Base-by-base conservation (phyloP, 345 rosid species). In the Rhodamnia argentea region DNA sequence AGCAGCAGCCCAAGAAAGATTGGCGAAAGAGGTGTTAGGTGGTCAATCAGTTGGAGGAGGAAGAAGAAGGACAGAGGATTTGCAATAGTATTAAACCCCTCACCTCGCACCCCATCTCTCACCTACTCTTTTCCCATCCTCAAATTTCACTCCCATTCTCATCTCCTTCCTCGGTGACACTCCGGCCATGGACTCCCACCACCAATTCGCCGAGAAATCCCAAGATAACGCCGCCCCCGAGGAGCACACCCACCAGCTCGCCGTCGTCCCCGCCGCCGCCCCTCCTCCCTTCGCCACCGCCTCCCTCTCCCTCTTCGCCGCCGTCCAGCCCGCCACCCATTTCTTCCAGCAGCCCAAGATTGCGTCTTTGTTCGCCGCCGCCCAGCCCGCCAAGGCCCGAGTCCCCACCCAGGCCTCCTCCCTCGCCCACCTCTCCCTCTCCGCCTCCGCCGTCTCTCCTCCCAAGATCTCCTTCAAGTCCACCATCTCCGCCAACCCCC, bases 401-500 rank as follows among this genome's bases (percentile, higher is more conserved):
- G 91, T 95, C 87, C 98, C 98, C 2, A 90, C 97, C 26, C 99
- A 95, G 86, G 96, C 94, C 58, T 89, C 93, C 54, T 90, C 94
- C 27, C 92, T 93, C 86, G 83, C 92, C 84, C 84, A 54, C 84
- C 84, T 83, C 54, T 90, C 94, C 42, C 84, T 95, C 84, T 70
- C 92, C 86, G 86, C 94, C 54, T 93, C 98, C 90, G 91, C 98
- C 37, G 89, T 92, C 37, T 84, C 90, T 9, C 92, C 93, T 60
- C 86, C 92, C 26, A 92, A 90, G 84, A 62, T 93, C 89, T 94
- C 98, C 51, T 93, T 92, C 97, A 93, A 91, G 86, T 96, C 98
- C 90, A 95, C 98, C 85, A 83, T 93, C 92, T 89, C 96, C n/a
- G 92, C 95, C 40, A 93, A 90, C 87, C 99, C 99, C 57, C 94